Evolutionary conservation across 2,329 filamentous ascomycete genomes (phyloP), one percentile per base, ranked within the genome.

Genomic region (Claviceps sp.): DNA sequence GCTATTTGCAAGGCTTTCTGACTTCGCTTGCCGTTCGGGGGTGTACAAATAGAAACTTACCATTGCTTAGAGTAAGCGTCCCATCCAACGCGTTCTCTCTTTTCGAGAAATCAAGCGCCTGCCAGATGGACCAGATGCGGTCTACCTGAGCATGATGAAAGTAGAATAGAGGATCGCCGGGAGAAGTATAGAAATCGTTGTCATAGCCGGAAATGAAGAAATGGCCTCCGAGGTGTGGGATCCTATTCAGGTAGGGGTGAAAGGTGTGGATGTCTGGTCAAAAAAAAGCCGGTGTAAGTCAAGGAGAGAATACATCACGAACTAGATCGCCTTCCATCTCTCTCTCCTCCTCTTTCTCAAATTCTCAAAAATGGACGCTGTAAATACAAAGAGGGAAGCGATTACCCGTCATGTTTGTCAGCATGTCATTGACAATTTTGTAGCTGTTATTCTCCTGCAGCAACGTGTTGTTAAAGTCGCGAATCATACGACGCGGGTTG

Each of bases 401-500:
- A 29, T 26, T 45, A 45, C 43, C 13, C 43, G 43, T 16, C 22
- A n/a, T 45, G 14, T 6, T 45, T 8, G 23, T 29, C 22, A 45
- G 43, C 43, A 29, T 8, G 17, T 29, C 7, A 14, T 13, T 45
- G 5, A 45, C 4, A 11, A n/a, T 7, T n/a, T 29, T 14, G n/a
- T 45, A 45, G 13, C 22, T 29, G 8, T 29, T 45, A 29, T 29
- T 29, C 23, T 13, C 20, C 14, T 45, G 5, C 5, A 45, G 22
- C 23, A 29, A 17, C 7, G 23, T 45, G 14, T 29, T 29, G 43
- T 20, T 29, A 16, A 54, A 47, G 46, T 42, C 46, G 17, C 52
- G 52, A 29, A 20, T 54, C n/a, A 54, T 47, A 29, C 52, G 52
- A 14, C 52, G 52, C 11, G 52, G 52, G 16, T 54, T 54, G 14